Base-by-base conservation (phyloP, 1,284 basidiomycete species). In the Ceratobasidium sp. region DNA sequence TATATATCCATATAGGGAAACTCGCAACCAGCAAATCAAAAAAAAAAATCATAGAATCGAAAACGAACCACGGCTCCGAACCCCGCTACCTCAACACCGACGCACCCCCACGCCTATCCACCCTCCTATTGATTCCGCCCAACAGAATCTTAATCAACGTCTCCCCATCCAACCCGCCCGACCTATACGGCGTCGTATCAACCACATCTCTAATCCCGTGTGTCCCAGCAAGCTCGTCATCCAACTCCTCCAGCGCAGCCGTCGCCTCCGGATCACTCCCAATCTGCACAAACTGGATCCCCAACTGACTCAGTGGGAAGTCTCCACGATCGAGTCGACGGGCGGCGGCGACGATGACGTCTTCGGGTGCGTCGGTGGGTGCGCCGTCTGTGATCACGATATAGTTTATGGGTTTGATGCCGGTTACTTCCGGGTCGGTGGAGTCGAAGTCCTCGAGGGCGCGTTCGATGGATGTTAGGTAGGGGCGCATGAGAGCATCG, bases 251-350 rank as follows among this genome's bases (percentile, higher is more conserved):
- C 14, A 90, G 80, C 62, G 82, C 87, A 50, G 79, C 78, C 0
- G 83, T 83, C 0, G 88, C 88, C 0, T 77, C 76, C 0, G 73
- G 75, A 69, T 82, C 82, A 61, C 83, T 76, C 4, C 89, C 88
- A 55, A 89, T 84, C 75, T 90, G 89, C 9, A 90, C 85, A 73
- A 90, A 89, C 74, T 89, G 88, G 35, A 90, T 85, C 32, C 86
- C 84, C 28, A 87, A 81, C 77, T 83, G 74, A 78, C 79, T 41
- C 73, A 73, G 75, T 1, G 74, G 81, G 64, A 79, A 80, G 43
- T 78, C 72, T 1, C 77, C 76, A 28, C 71, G 26, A 59, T 81
- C 80, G 18, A 81, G 73, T 23, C 80, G 72, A 21, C 76, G 74
- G 2, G 80, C 78, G 2, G 77, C 76, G 1, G 75, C 73, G 13